Conservation (phyloP, 176 grass and related monocot species). For the Themeda triandra region DNA sequence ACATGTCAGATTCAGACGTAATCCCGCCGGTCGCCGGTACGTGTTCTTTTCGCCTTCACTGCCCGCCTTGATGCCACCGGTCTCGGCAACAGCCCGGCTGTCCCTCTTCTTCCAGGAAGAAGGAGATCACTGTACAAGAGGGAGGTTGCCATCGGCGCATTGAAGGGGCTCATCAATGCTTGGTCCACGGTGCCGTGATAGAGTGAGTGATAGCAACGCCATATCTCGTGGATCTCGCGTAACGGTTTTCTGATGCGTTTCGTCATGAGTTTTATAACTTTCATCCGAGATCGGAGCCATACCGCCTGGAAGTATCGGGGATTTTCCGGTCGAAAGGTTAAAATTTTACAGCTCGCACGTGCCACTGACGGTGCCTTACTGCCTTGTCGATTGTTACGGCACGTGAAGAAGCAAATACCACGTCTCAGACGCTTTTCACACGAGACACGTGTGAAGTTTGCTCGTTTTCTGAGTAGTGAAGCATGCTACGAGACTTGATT, state of each 20-base stretch:
- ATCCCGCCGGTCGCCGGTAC: neutral
- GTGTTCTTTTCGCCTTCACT: conserved; percentile 20
- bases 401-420: neutral
- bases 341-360: neutral
- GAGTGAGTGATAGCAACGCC: neutral
- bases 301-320: neutral
- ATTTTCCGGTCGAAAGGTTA: neutral
- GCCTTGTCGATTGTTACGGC: neutral
- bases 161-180: neutral
- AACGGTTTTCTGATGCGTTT: neutral
- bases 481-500: too few species aligned
- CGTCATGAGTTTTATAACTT: neutral
- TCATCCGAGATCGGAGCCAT: neutral
- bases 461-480: neutral
- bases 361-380: neutral
- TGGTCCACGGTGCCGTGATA: neutral
- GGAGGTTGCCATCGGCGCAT: neutral
- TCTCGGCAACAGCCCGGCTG: neutral
- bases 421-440: neutral
- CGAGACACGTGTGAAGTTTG: neutral
- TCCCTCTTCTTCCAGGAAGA: neutral
- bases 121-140: neutral
- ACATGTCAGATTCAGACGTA: neutral
- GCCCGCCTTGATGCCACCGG: neutral
- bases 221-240: neutral